Percentiles rank a stretch among this genome's conserved stretches.
Conservation (phyloP, 2,329 filamentous ascomycete genomes). For the Clarireedia sp. region DNA sequence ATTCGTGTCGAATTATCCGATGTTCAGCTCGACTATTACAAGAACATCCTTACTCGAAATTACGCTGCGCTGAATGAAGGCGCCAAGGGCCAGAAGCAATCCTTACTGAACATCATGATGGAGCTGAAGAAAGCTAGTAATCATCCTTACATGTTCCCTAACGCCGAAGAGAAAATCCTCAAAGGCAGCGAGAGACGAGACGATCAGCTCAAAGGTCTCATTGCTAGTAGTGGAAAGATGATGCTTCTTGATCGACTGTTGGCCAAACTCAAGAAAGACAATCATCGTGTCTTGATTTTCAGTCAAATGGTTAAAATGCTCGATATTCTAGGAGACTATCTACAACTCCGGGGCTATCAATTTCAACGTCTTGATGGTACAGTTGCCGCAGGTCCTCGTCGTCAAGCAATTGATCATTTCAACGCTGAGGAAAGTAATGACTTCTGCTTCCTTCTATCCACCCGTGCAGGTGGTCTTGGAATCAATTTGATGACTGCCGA, state of each 20-base stretch:
- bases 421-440: slow-evolving; percentile 94
- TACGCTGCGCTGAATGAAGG: slow-evolving; percentile 91
- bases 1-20: slow-evolving; percentile 96
- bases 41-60: slow-evolving; percentile 95
- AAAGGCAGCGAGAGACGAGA: slow-evolving; percentile 74
- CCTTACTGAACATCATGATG: slow-evolving; percentile 98
- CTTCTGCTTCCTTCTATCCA: slow-evolving; percentile 93
- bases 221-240: slow-evolving; percentile 98
- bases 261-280: slow-evolving; percentile 85
- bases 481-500: slow-evolving; percentile 99
- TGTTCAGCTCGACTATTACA: slow-evolving; percentile 95
- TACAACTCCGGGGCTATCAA: slow-evolving; percentile 85
- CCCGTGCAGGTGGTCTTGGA: slow-evolving; percentile 89
- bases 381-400: slow-evolving; percentile 77
- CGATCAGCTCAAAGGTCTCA: slow-evolving; percentile 84
- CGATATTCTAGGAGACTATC: slow-evolving; percentile 89
- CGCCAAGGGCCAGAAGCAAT: slow-evolving; percentile 85
- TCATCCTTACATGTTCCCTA: slow-evolving; percentile 95
- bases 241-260: slow-evolving; percentile 96
- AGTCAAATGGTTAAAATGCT: slow-evolving; percentile 99
- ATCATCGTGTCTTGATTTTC: slow-evolving; percentile 94
- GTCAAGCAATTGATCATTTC: slow-evolving; percentile 95
- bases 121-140: slow-evolving; percentile 99
- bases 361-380: slow-evolving; percentile 95
- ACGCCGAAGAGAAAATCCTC: slow-evolving; percentile 83